Evolutionary conservation across 495 filamentous ascomycete genomes (phyloP), one percentile per base, ranked within the genome.

Genomic region (Penicillium malachiteum): DNA sequence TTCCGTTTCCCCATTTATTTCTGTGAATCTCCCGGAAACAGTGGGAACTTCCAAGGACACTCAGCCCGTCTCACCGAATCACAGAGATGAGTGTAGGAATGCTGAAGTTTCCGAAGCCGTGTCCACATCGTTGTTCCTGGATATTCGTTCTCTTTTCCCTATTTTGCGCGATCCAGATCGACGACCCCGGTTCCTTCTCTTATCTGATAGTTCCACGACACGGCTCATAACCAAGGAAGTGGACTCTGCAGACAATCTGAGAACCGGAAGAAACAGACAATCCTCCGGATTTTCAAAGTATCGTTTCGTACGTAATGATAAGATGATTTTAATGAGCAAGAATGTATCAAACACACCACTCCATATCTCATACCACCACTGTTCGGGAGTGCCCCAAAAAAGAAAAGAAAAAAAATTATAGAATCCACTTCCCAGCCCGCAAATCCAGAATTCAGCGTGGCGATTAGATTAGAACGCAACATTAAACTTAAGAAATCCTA

Each of bases 141-240:
- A 46, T 5, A 46, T 46, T 46, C 8, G 21, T 12, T 2, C 11
- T 30, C 7, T 21, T 32, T 21, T 46, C n/a, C 30, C 13, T 30
- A 5, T 17, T 17, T 13, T 39, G 48, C 37, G 18, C 17, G 48
- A 50, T 50, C 48, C 42, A 35, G 63, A 66, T 66, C 63, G 62
- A 59, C 59, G 37, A 49, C 33, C 34, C 42, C 10, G 37, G 39
- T 47, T 41, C 56, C 56, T 59, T 53, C 43, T 46, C 49, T 57
- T 50, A 60, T 63, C 54, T 52, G 62, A 65, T 62, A 57, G 50
- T 52, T 52, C 40, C 7, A 26, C n/a, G 43, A 35, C 43, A 57
- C 55, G 46, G 56, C 56, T 51, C 43, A 51, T 35, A 45, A 52
- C 52, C 61, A 55, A 53, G 55, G 40, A 66, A 66, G 63, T 59